Evolutionary conservation across 2,329 filamentous ascomycete genomes (phyloP).

Genomic region (Ceratocystis albifundus): DNA sequence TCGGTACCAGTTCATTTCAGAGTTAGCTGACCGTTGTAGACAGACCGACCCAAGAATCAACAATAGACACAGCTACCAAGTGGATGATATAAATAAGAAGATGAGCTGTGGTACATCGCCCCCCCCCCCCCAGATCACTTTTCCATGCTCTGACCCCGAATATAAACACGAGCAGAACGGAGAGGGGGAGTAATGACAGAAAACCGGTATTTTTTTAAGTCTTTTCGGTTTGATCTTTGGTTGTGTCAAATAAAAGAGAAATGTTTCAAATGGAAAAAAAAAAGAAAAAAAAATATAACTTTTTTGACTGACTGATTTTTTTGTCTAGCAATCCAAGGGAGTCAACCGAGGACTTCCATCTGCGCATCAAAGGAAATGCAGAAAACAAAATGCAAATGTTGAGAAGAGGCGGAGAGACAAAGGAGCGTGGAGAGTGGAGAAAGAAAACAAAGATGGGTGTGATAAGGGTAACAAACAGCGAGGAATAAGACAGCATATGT

Average conservation of each 20-base stretch:
- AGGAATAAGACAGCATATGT: not conserved
- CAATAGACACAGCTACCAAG: not conserved
- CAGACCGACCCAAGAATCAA: too few relatives aligned
- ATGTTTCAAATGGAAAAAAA: constrained; percentile 17
- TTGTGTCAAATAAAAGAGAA: not conserved
- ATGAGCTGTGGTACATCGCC: too few relatives aligned
- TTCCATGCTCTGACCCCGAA: too few relatives aligned
- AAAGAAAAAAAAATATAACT: constrained; percentile 20
- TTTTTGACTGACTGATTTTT: constrained; percentile 22
- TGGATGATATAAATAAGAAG: too few relatives aligned
- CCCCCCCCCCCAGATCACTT: too few relatives aligned
- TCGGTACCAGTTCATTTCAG: too few relatives aligned
- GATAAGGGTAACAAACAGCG: not conserved
- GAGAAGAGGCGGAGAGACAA: not conserved
- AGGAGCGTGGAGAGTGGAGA: not conserved
- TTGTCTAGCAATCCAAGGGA: constrained; percentile 18
- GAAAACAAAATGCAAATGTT: constrained; percentile 15
- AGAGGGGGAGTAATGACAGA: not conserved
- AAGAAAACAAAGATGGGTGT: not conserved
- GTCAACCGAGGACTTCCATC: constrained; percentile 11
- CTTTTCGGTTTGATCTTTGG: too few relatives aligned
- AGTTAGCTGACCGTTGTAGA: too few relatives aligned
- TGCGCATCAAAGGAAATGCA: constrained; percentile 11
- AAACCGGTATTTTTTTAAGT: not conserved
- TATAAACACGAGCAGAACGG: too few relatives aligned